A percentile compares a stretch with the other conserved stretches of the same genome.
Conservation (phyloP, 331 rosid species). For the Spiraea crenata region DNA sequence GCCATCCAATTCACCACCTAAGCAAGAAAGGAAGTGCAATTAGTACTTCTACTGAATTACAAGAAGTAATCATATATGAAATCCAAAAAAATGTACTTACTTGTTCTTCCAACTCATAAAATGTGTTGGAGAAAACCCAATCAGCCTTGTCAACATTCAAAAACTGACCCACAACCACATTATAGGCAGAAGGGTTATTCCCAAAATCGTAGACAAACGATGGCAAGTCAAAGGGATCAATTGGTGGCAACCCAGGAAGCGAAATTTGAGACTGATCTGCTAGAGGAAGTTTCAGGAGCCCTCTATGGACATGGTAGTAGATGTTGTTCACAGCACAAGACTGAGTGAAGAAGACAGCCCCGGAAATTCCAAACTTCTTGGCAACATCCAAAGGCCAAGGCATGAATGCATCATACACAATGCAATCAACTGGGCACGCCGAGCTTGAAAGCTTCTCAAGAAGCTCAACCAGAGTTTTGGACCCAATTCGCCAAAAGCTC, state of each 20-base stretch:
- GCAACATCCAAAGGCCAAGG: conserved; percentile 50
- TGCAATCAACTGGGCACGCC: conserved; percentile 33
- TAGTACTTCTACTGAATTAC: neutral
- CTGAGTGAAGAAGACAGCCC: conserved; percentile 43
- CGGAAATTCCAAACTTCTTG: conserved; percentile 31
- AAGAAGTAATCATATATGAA: neutral
- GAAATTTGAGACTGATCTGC: conserved; percentile 6
- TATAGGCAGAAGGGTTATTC: conserved; percentile 13
- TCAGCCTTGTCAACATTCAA: conserved; percentile 38
- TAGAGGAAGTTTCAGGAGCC: conserved; percentile 22
- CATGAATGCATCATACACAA: conserved; percentile 34
- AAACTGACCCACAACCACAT: conserved; percentile 32
- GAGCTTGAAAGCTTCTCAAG: conserved; percentile 22
- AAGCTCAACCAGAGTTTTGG: conserved; percentile 27
- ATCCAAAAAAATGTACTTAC: conserved; percentile 7
- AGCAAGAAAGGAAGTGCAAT: neutral
- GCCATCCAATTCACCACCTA: conserved; percentile 26
- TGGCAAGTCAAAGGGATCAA: conserved; percentile 38
- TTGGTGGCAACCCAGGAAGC: conserved; percentile 40
- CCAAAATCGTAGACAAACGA: conserved; percentile 34
- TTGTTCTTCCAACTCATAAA: conserved; percentile 45
- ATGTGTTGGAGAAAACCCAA: conserved; percentile 49
- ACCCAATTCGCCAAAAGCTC: conserved; percentile 16
- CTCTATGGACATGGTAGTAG: conserved; percentile 35
- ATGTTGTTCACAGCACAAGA: conserved; percentile 36